These are phyloP conservation scores for Fusarium sp. DNA, from an alignment of 2,329 filamentous ascomycete species.

Conservation along the genomic window DNA sequence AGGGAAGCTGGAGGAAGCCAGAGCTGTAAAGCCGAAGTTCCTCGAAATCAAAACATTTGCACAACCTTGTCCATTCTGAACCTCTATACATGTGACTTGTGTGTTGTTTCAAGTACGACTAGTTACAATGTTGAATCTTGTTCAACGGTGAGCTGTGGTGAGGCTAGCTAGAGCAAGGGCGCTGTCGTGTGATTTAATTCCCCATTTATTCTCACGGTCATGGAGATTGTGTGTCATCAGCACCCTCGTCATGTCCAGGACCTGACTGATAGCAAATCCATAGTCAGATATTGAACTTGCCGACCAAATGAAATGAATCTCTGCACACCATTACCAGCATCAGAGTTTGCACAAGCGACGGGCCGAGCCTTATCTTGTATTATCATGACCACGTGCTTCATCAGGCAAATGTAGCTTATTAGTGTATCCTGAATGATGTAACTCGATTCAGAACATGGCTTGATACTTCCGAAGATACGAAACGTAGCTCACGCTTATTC, in stretches of 20 bases:
- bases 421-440: not conserved
- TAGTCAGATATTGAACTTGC: not conserved
- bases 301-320: not conserved
- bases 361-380: slow-evolving; percentile 36
- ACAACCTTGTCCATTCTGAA: not conserved
- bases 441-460: not conserved
- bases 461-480: too few relatives aligned
- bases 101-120: not conserved
- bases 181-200: not conserved
- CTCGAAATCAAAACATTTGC: slow-evolving; percentile 37
- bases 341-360: slow-evolving; percentile 34
- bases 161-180: not conserved
- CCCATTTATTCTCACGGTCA: not conserved
- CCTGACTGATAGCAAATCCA: not conserved
- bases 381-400: slow-evolving; percentile 8
- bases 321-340: not conserved
- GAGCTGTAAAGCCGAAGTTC: slow-evolving; percentile 36
- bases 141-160: not conserved
- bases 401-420: slow-evolving; percentile 2
- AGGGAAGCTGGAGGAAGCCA: slow-evolving; percentile 28
- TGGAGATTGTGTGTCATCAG: not conserved
- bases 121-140: not conserved
- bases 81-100: not conserved
- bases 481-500: not conserved
- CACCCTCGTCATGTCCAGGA: not conserved